Evolutionary conservation across 108 stramenopile genomes (phyloP), one percentile per base, ranked within the genome.

Genomic region (Conticribra guillardii): DNA sequence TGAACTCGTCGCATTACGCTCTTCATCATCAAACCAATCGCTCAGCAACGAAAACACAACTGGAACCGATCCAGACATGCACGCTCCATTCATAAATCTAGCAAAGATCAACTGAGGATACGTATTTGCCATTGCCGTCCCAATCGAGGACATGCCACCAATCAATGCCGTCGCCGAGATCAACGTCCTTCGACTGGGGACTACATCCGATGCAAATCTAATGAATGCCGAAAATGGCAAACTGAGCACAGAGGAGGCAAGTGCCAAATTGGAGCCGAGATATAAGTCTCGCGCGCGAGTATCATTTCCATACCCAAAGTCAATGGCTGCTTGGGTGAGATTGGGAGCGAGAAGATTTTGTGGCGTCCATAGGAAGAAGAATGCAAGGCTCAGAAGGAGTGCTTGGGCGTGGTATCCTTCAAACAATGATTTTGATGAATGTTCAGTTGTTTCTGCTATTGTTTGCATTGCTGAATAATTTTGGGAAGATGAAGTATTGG

Each of bases 311-410:
- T 79, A 80, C 19, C 57, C 55, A 69, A 79, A 84, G 52, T 75
- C 79, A 4, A 44, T 15, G 14, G 89, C 89, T 69, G 87, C 79
- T 58, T 83, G 76, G 11, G 89, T 90, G 27, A 90, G 68, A 60
- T 90, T 90, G 50, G 89, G 89, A 30, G 89, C 86, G 79, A 90
- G 75, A 54, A 81, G 67, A 76, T 90, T 90, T 59, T 83, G 84
- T 22, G 86, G 83, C 31, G 78, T 60, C 89, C 89, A 90, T 46
- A 90, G 47, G 16, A 77, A 80, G 63, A 84, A 76, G 57, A 90
- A 87, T 19, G 86, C 86, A 33, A 90, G 28, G 16, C 84, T 86
- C 27, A 90, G 60, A 18, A 90, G 50, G 4, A 90, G 56, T 0
- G 84, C 80, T 69, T 90, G 89, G 4, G 84, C 81, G 56, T 88